phyloP scores from a whole-genome alignment of 495 filamentous ascomycete genomes.

The Poronia punctata region DNA sequence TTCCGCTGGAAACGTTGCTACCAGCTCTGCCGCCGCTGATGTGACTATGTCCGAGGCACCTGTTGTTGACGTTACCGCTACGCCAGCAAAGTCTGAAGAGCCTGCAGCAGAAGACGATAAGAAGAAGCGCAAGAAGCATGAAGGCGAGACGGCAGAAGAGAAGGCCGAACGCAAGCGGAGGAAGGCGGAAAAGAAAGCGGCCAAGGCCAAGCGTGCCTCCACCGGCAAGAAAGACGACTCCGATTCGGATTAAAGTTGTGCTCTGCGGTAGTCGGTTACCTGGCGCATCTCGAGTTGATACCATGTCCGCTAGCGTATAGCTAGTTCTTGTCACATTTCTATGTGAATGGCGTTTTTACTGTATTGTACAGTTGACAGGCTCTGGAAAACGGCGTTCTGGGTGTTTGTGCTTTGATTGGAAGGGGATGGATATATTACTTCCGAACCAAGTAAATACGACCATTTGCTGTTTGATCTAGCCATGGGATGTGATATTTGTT shows the following conservation, averaged over 20 bases:
- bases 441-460: background rate
- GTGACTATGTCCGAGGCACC: no score
- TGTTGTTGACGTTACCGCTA: constrained; percentile 23
- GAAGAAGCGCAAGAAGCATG: constrained; percentile 80
- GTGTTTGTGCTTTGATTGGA: constrained; percentile 6
- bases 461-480: background rate
- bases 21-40: constrained; percentile 17
- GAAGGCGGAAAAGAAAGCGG: constrained; percentile 69
- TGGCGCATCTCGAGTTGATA: constrained; percentile 22
- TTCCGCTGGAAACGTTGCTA: constrained; percentile 19
- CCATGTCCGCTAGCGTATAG: constrained; percentile 17
- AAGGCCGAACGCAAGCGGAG: constrained; percentile 66
- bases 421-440: background rate
- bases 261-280: constrained; percentile 7
- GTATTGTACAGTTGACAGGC: constrained; percentile 11
- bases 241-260: constrained; percentile 19
- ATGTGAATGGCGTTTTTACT: constrained; percentile 10
- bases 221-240: constrained; percentile 25
- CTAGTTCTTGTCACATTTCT: constrained; percentile 9
- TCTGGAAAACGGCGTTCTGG: constrained; percentile 13
- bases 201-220: constrained; percentile 45
- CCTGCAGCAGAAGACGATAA: constrained; percentile 30
- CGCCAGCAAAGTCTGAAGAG: constrained; percentile 33
- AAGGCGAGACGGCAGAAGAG: constrained; percentile 71
- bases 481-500: background rate